Evolutionary conservation across 768 basidiomycete genomes (phyloP), one percentile per base, ranked within the genome.

Genomic region (Hortiboletus flavorubellus): DNA sequence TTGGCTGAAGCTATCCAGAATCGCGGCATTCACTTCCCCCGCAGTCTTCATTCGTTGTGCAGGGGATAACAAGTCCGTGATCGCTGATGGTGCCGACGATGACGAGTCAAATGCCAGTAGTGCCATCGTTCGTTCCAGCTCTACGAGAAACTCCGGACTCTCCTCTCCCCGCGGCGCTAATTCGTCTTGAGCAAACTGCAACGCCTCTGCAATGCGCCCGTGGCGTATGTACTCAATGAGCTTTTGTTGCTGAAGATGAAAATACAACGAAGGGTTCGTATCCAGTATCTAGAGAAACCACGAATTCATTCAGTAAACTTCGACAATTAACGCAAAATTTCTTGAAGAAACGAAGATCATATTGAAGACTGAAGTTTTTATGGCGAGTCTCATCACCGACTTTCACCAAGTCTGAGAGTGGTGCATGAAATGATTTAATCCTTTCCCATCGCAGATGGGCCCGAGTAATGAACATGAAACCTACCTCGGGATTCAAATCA

Each of bases 391-490:
- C 94, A 87, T 91, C 93, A 93, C 76, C 79, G 87, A 83, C 89
- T 83, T 76, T 70, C 53, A 71, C 67, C 66, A 75, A 79, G 85
- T 76, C 85, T 97, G 79, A 83, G 94, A 87, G 93, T 96, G 94
- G 95, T 97, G 94, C 95, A 97, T 97, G 92, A 89, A 87, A 83
- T 71, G 66, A 64, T 92, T 76, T 87, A 94, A 96, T 96, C 93
- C 77, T 91, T 72, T 76, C 71, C 68, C 40, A 57, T 51, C 51
- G 41, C 40, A 33, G 42, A 47, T 8, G 23, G 44, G 46, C 26
- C 23, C 21, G 0, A 37, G 46, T 34, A 37, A 64, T 12, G 52
- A 53, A 52, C 58, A 41, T 14, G 35, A 64, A 33, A 73, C 91
- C 76, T 74, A 98, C 97, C 87, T 98, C 95, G 30, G 93, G 91